Conservation (phyloP, 2,329 filamentous ascomycete species). For the Elsinoe australis region DNA sequence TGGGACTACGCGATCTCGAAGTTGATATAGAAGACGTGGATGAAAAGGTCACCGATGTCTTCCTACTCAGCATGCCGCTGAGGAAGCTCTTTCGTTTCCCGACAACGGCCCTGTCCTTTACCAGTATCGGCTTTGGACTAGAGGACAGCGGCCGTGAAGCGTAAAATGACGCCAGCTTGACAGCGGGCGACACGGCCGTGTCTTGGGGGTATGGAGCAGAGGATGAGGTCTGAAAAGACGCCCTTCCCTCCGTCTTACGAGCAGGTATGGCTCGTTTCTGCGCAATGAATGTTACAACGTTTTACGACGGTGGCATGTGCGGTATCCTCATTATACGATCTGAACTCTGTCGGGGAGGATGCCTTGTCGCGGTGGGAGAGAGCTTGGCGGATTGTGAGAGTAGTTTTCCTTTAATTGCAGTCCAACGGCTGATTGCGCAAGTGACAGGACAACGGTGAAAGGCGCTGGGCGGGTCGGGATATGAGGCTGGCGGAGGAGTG, state of each 20-base stretch:
- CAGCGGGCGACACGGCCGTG: slow-evolving; percentile 15
- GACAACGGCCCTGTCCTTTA: slow-evolving; percentile 10
- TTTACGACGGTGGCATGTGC: slow-evolving; percentile 13
- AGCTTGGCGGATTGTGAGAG: background rate
- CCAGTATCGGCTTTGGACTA: background rate
- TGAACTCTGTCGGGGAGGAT: slow-evolving; percentile 12
- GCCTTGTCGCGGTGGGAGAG: background rate
- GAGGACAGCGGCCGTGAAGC: slow-evolving; percentile 14
- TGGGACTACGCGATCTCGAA: slow-evolving; percentile 13
- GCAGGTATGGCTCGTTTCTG: background rate
- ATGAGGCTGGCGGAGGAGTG: background rate
- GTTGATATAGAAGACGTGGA: slow-evolving; percentile 14
- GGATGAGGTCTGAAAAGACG: background rate
- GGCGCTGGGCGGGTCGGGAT: background rate
- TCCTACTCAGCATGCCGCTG: slow-evolving; percentile 17
- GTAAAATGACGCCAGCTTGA: slow-evolving; percentile 21
- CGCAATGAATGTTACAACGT: background rate
- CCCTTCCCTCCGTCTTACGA: slow-evolving; percentile 8
- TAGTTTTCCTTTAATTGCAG: slow-evolving; percentile 11
- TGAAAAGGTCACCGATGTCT: slow-evolving; percentile 17
- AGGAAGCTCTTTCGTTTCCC: slow-evolving; percentile 17
- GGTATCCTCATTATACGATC: slow-evolving; percentile 13
- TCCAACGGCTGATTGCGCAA: slow-evolving; percentile 10
- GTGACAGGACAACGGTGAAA: slow-evolving; percentile 9
- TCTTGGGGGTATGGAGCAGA: background rate